Evolutionary conservation across 73 alveolate genomes (phyloP).

Genomic region (Stentor roeselii): DNA sequence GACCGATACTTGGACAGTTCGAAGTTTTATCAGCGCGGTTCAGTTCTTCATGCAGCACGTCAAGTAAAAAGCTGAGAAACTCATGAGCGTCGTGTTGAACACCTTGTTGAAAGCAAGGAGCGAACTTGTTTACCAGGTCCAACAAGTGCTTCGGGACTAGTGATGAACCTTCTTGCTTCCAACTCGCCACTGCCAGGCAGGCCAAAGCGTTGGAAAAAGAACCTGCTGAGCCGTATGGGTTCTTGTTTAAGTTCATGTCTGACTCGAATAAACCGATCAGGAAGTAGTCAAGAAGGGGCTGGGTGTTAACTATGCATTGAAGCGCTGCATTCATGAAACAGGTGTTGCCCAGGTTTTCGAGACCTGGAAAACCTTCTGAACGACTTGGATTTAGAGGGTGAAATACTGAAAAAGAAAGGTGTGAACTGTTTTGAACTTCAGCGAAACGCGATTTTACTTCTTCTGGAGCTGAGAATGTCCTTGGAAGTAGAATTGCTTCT

Average conservation of each 20-base stretch:
- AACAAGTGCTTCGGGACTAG: constrained; percentile 47
- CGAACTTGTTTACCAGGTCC: constrained; percentile 41
- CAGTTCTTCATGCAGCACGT: constrained; percentile 71
- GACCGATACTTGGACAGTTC: constrained; percentile 51
- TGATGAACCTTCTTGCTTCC: constrained; percentile 49
- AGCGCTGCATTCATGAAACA: constrained; percentile 76
- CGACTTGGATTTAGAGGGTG: not conserved
- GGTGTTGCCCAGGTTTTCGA: constrained; percentile 73
- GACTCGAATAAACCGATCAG: constrained; percentile 46
- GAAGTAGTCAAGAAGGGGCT: constrained; percentile 64
- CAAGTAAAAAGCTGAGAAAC: constrained; percentile 58
- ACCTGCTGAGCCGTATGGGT: constrained; percentile 58
- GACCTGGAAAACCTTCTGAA: constrained; percentile 63
- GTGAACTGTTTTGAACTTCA: not conserved
- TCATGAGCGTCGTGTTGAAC: constrained; percentile 74
- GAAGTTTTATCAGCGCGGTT: constrained; percentile 35
- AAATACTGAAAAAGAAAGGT: not conserved
- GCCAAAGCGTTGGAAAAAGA: constrained; percentile 49
- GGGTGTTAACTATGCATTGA: constrained; percentile 71
- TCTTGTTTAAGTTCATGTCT: constrained; percentile 42
- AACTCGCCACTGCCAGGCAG: constrained; percentile 42
- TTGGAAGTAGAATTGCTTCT: not conserved
- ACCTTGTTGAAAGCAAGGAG: constrained; percentile 41
- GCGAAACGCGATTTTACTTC: not conserved
- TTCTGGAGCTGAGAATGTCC: not conserved